Evolutionary conservation across 495 filamentous ascomycete genomes (phyloP).

Genomic region (Barbatosphaeria neglecta): DNA sequence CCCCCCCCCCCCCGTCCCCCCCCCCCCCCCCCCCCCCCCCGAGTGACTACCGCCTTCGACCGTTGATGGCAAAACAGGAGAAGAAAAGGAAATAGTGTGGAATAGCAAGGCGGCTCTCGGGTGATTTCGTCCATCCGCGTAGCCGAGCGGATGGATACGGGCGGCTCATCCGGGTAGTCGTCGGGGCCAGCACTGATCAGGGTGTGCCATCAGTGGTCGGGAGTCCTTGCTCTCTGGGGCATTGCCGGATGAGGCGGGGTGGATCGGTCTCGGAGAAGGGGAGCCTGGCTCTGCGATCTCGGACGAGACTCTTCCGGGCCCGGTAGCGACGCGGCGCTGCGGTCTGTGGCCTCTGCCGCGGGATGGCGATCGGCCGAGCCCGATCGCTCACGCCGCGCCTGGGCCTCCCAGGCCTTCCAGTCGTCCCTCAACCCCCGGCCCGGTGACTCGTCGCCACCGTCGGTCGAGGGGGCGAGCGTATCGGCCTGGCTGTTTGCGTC

Average conservation of each 20-base stretch:
- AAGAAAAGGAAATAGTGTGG: no score
- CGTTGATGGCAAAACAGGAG: no score
- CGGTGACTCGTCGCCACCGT: conserved; percentile 2
- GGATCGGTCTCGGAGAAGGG: not conserved
- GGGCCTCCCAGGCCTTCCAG: conserved; percentile 21
- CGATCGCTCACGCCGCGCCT: conserved; percentile 11
- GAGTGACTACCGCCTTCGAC: no score
- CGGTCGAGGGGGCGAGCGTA: not conserved
- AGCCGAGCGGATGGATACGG: no score
- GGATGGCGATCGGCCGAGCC: conserved; percentile 17
- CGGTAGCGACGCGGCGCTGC: conserved; percentile 14
- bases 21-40: no score
- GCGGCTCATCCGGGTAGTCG: no score
- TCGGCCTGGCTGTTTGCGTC: not conserved
- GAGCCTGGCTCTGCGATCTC: conserved; percentile 10
- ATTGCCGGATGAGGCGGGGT: conserved; percentile 2
- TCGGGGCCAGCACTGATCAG: no score
- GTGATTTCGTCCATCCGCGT: no score
- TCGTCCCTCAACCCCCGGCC: conserved; percentile 5
- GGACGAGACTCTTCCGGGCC: conserved; percentile 16
- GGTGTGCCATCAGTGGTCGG: not conserved
- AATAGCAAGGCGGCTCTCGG: no score
- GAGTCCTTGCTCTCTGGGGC: no score
- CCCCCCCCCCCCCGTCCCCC: no score
- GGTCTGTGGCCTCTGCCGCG: conserved; percentile 10